Percentiles rank a stretch among this genome's conserved stretches.
Conservation (phyloP, 2,329 filamentous ascomycete species). For the Rhinocladiella similis region DNA sequence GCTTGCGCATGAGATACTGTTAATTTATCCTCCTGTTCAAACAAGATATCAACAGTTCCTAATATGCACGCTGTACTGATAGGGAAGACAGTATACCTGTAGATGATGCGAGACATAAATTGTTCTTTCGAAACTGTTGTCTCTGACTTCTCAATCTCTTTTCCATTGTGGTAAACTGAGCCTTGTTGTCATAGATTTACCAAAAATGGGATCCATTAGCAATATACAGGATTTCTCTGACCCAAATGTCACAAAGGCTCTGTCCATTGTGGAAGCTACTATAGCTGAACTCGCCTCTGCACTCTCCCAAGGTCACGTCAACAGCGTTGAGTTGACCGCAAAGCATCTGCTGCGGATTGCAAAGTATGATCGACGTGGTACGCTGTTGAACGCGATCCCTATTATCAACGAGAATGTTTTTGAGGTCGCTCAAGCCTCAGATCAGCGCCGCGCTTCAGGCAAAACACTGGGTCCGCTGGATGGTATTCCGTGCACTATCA, state of each 20-base stretch:
- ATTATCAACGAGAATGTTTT: constrained; percentile 49
- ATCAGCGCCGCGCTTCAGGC: constrained; percentile 44
- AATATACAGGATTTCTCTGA: no score
- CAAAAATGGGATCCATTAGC: no score
- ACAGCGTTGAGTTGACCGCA: constrained; percentile 47
- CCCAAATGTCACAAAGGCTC: not conserved
- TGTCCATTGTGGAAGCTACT: constrained; percentile 43
- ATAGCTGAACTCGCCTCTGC: constrained; percentile 42
- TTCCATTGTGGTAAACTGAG: no score
- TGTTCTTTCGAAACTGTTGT: no score
- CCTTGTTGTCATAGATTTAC: no score
- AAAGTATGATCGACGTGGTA: constrained; percentile 44
- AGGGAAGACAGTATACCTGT: no score
- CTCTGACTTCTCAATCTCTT: no score
- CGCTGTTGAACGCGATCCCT: constrained; percentile 48
- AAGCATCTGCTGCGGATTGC: constrained; percentile 50
- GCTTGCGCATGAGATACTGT: no score
- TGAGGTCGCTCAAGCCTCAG: constrained; percentile 48
- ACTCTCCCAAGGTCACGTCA: constrained; percentile 42
- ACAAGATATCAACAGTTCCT: no score
- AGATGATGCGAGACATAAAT: no score
- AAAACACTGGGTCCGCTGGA: constrained; percentile 45
- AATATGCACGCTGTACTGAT: no score
- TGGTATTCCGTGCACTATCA: constrained; percentile 59
- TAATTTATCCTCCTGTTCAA: no score